A percentile compares a stretch with the other conserved stretches of the same genome.
These are phyloP conservation scores for Trichoderma cornu-damae DNA, from an alignment of 2,329 filamentous ascomycete genomes.

Conservation along the genomic window DNA sequence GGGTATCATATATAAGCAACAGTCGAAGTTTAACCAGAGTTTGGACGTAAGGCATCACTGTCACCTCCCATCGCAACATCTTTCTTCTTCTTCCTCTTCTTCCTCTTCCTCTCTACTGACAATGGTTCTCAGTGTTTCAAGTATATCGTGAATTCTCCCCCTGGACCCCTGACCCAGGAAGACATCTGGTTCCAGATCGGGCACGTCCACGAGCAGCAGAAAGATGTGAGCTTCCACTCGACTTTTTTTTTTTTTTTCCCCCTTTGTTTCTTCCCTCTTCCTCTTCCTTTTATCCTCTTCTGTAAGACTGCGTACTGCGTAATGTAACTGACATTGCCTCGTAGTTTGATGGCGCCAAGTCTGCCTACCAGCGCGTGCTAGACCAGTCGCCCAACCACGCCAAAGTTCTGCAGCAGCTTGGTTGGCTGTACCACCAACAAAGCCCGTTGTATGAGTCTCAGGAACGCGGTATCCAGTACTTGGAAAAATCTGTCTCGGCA, in stretches of 20 bases:
- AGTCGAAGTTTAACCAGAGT: constrained; percentile 87
- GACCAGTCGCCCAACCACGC: constrained; percentile 94
- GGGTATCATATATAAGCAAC: constrained; percentile 99
- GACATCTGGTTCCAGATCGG: constrained; percentile 99
- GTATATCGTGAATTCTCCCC: constrained; percentile 91
- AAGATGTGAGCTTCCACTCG: constrained; percentile 69
- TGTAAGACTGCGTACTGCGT: not conserved
- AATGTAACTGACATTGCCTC: constrained; percentile 16
- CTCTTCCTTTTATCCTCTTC: too few species aligned
- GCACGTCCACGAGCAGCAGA: constrained; percentile 97
- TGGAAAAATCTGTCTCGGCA: constrained; percentile 92
- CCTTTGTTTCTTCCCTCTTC: too few species aligned
- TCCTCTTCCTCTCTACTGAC: constrained; percentile 6
- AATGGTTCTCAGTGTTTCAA: constrained; percentile 72
- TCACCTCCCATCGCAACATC: not conserved
- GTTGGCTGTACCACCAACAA: constrained; percentile 96
- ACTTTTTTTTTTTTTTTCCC: not conserved
- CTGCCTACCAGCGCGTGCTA: constrained; percentile 85
- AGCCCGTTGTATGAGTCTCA: constrained; percentile 87
- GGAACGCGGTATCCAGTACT: constrained; percentile 91
- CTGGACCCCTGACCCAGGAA: constrained; percentile 87
- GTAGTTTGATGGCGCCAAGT: constrained; percentile 91
- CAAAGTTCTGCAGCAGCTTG: constrained; percentile 95
- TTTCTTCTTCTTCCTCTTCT: too few species aligned
- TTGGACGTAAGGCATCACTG: constrained; percentile 63